These are phyloP conservation scores for Vitis riparia DNA, from an alignment of 164 flowering plant species.

Conservation along the genomic window DNA sequence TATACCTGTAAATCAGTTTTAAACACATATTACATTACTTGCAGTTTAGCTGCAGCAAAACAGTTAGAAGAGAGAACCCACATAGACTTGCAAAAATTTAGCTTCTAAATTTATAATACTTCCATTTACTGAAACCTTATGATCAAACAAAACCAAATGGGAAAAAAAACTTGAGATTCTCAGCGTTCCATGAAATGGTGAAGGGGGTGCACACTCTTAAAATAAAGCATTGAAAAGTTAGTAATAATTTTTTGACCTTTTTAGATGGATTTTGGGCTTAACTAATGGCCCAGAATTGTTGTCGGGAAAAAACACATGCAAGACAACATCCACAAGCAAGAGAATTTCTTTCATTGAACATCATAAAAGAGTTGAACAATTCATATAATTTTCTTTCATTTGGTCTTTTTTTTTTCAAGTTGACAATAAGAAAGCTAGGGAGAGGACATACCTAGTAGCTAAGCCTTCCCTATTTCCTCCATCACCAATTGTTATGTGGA, in stretches of 20 bases:
- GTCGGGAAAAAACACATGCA: not conserved
- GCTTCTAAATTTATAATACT: not conserved
- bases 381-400: too few relatives aligned
- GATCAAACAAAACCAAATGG: not conserved
- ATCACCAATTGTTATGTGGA: conserved; percentile 95
- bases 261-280: not conserved
- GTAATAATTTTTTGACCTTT: too few relatives aligned
- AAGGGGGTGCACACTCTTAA: too few relatives aligned
- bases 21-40: too few relatives aligned
- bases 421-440: not conserved
- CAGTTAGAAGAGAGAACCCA: not conserved
- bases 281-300: not conserved
- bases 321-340: not conserved
- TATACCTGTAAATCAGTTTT: conserved; percentile 44
- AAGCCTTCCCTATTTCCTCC: conserved; percentile 98
- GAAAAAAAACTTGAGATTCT: not conserved
- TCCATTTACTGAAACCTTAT: too few relatives aligned
- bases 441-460: conserved; percentile 69
- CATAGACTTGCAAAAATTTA: not conserved
- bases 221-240: too few relatives aligned
- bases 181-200: too few relatives aligned
- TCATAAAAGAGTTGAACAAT: too few relatives aligned
- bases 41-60: too few relatives aligned
- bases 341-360: too few relatives aligned
- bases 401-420: too few relatives aligned